Conservation (phyloP, 768 basidiomycete genomes). For the Tricholoma terreum region DNA sequence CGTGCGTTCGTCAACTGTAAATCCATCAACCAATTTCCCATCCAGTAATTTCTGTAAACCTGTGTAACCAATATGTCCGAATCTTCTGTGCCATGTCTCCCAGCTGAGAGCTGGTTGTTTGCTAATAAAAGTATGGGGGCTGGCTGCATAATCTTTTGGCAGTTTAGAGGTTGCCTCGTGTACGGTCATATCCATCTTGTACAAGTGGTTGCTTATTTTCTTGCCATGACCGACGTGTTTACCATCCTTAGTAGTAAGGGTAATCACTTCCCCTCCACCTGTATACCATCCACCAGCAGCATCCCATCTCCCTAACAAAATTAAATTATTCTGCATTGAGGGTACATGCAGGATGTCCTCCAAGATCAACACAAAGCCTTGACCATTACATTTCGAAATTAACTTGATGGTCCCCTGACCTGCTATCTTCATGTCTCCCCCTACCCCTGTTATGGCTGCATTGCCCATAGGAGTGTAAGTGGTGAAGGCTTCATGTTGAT, state of each 20-base stretch:
- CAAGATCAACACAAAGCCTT: too few species aligned
- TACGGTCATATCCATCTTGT: neutral
- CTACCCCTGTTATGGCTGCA: too few species aligned
- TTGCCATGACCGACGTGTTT: neutral
- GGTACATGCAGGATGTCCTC: too few species aligned
- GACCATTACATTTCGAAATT: too few species aligned
- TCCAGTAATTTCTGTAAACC: neutral
- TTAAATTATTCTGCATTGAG: too few species aligned
- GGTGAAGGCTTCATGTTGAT: too few species aligned
- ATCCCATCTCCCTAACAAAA: slow-evolving; percentile 1
- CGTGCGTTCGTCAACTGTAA: neutral
- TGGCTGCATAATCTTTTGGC: neutral
- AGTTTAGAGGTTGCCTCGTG: neutral
- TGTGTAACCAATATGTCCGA: slow-evolving; percentile 2
- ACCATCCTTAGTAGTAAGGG: neutral
- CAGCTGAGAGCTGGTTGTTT: neutral
- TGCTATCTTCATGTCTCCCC: too few species aligned
- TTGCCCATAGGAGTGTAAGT: too few species aligned
- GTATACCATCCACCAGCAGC: slow-evolving; percentile 3
- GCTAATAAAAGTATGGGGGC: neutral
- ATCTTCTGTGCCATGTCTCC: slow-evolving; percentile 1
- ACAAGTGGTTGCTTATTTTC: neutral
- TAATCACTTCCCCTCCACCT: neutral
- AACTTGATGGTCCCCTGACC: too few species aligned
- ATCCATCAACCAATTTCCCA: neutral